Evolutionary conservation across 495 filamentous ascomycete genomes (phyloP).

Genomic region (Hypoxylon trugodes): DNA sequence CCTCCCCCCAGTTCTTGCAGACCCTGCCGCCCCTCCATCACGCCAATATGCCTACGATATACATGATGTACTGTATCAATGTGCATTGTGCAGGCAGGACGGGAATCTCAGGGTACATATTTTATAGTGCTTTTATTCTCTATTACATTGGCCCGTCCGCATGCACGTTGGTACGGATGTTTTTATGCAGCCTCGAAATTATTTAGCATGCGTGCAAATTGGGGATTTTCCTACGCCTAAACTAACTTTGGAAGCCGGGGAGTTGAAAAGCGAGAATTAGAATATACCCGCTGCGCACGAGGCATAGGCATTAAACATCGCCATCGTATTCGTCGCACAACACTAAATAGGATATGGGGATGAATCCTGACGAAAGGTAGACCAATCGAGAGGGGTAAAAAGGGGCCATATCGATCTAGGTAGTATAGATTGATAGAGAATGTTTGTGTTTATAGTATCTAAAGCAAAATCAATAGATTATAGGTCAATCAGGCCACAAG

Average conservation of each 20-base stretch:
- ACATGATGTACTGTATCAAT: too few species aligned
- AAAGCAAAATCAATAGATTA: not conserved
- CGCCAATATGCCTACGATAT: too few species aligned
- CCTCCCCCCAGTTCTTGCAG: constrained; percentile 6
- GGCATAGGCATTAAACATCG: constrained; percentile 3
- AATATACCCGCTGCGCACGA: constrained; percentile 23
- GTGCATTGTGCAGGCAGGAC: constrained; percentile 29
- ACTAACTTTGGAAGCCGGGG: constrained; percentile 36
- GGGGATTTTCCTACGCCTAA: constrained; percentile 5
- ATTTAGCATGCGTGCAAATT: constrained; percentile 1
- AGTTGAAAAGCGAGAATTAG: constrained; percentile 29
- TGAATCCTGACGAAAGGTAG: constrained; percentile 18
- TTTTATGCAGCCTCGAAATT: constrained; percentile 17
- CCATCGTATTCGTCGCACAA: constrained; percentile 31
- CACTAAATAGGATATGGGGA: constrained; percentile 24
- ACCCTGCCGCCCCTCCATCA: constrained; percentile 24
- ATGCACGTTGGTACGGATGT: constrained; percentile 26
- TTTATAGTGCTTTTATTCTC: not conserved
- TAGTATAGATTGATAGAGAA: constrained; percentile 1
- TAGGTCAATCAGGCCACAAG: too few species aligned
- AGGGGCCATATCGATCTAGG: constrained; percentile 8
- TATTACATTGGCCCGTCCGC: constrained; percentile 17
- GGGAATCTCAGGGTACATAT: constrained; percentile 15
- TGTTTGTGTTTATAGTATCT: constrained; percentile 11
- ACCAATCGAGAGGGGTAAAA: not conserved